phyloP scores from a whole-genome alignment of 495 filamentous ascomycete species.

The Lophium mytilinum region DNA sequence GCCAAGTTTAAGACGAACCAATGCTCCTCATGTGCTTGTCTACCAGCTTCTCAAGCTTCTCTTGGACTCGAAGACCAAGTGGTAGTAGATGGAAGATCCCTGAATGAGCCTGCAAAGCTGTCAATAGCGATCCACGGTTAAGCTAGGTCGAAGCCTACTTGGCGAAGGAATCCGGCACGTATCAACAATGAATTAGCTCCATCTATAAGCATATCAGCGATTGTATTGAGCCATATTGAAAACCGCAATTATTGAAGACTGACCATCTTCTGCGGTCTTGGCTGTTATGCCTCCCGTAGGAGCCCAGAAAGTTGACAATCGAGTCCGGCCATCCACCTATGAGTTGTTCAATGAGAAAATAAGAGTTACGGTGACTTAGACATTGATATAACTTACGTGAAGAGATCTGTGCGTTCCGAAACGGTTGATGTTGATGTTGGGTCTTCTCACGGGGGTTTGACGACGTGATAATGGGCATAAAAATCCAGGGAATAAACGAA shows the following conservation, averaged over 20 bases:
- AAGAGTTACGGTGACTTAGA: not conserved
- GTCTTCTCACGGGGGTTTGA: not conserved
- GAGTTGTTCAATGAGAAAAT: not conserved
- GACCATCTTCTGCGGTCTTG: constrained; percentile 40
- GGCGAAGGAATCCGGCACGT: constrained; percentile 71
- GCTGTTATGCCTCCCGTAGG: constrained; percentile 65
- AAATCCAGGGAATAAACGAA: not conserved
- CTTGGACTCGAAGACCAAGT: constrained; percentile 79
- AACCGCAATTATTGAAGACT: not conserved
- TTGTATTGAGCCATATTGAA: not conserved
- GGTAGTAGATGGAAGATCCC: constrained; percentile 92
- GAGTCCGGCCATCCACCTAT: constrained; percentile 46
- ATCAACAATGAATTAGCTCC: constrained; percentile 69
- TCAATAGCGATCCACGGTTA: not conserved
- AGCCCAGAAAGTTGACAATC: constrained; percentile 68
- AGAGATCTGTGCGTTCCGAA: not conserved
- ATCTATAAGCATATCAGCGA: constrained; percentile 19
- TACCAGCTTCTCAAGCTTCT: constrained; percentile 77
- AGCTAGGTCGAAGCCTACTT: constrained; percentile 2
- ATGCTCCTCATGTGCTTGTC: constrained; percentile 79
- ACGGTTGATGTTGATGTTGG: not conserved
- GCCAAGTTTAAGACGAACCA: constrained; percentile 40
- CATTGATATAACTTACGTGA: not conserved
- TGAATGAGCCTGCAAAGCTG: constrained; percentile 65
- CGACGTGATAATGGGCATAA: not conserved